phyloP scores from a whole-genome alignment of 1,139 yeast species.

The Saccharomyces hybrid region DNA sequence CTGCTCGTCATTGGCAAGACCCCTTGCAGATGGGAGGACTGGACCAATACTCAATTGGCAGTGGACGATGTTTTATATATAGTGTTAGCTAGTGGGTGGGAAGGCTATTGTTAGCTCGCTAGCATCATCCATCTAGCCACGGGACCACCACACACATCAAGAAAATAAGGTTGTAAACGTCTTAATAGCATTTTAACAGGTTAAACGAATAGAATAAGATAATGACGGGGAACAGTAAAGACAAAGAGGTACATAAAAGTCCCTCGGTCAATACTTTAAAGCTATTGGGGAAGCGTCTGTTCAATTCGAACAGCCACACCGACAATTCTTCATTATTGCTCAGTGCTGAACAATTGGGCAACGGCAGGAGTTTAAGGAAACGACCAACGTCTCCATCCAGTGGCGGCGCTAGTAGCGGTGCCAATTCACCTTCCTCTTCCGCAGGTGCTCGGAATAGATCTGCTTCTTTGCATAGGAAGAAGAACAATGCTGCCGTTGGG shows the following conservation, averaged over 20 bases:
- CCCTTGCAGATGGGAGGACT: not conserved
- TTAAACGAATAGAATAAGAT: not conserved
- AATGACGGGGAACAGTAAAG: not conserved
- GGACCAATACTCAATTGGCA: not conserved
- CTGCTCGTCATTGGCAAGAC: not conserved
- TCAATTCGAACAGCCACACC: conserved; percentile 1
- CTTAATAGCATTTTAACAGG: not conserved
- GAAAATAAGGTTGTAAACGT: not conserved
- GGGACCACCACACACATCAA: not conserved
- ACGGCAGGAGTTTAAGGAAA: conserved; percentile 2
- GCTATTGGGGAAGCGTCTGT: conserved; percentile 18
- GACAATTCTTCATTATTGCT: not conserved
- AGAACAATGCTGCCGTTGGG: not conserved
- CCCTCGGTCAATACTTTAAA: conserved; percentile 18
- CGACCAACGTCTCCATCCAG: conserved; percentile 1
- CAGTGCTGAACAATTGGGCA: not conserved
- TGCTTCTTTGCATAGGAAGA: not conserved
- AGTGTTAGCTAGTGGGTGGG: not conserved
- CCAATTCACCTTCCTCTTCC: conserved; percentile 1
- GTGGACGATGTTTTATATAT: not conserved
- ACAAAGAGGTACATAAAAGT: conserved; percentile 7
- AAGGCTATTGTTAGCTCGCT: not conserved
- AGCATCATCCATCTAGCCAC: not conserved
- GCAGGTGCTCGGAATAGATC: not conserved
- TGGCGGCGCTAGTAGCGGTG: not conserved